Percentiles rank a stretch among this genome's conserved stretches.
Conservation (phyloP, 441 rosid genomes). For the Euphorbia corollata region DNA sequence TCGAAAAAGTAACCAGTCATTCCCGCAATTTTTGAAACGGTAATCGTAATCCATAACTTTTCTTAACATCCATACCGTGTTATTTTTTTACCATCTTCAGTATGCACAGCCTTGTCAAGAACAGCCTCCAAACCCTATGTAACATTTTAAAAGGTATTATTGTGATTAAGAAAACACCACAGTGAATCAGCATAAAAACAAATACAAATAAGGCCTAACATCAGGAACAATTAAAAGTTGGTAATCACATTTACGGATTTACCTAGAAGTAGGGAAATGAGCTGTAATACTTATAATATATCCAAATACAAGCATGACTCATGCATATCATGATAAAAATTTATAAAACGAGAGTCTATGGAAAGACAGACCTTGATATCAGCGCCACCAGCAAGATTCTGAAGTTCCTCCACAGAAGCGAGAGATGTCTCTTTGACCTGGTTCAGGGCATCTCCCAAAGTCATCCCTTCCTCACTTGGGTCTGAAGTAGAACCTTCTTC, state of each 20-base stretch:
- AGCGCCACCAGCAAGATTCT: slow-evolving; percentile 92
- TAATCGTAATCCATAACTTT: slow-evolving; percentile 14
- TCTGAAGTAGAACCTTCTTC: slow-evolving; percentile 49
- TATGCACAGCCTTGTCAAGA: slow-evolving; percentile 94
- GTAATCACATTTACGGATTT: no score
- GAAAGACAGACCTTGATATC: slow-evolving; percentile 71
- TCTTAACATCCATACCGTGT: slow-evolving; percentile 50
- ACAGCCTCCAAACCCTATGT: slow-evolving; percentile 92
- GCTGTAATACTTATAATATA: not conserved
- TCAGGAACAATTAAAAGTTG: no score
- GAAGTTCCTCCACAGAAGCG: slow-evolving; percentile 97
- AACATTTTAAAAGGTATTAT: slow-evolving; percentile 5
- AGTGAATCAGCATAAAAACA: no score
- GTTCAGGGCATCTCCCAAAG: slow-evolving; percentile 75
- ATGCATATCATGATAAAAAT: not conserved
- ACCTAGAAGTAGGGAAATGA: no score
- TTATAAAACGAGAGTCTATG: not conserved
- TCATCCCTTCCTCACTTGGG: slow-evolving; percentile 62
- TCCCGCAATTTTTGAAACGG: slow-evolving; percentile 12
- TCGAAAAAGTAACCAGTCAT: slow-evolving; percentile 7
- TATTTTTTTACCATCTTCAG: slow-evolving; percentile 94
- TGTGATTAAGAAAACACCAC: no score
- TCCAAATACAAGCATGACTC: not conserved
- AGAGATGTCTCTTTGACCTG: slow-evolving; percentile 64
- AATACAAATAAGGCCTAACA: no score